Evolutionary conservation across 495 filamentous ascomycete genomes (phyloP).

Genomic region (Trichoderma orchidacearum): DNA sequence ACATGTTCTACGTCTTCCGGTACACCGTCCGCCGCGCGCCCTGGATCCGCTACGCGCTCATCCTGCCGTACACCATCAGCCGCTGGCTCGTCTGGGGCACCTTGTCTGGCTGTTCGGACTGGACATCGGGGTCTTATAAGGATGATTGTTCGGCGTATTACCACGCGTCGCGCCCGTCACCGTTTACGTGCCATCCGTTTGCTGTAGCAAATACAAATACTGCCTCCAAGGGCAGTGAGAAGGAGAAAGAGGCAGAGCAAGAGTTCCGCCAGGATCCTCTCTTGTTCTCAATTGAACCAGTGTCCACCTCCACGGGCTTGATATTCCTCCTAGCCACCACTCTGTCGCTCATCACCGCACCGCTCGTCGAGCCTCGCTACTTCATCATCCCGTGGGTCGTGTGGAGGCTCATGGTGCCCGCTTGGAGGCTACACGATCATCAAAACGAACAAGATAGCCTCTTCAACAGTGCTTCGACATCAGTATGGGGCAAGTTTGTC

Average conservation of each 20-base stretch:
- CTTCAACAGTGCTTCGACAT: background rate
- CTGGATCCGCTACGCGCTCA: constrained; percentile 51
- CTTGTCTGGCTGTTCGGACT: constrained; percentile 8
- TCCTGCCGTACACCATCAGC: constrained; percentile 38
- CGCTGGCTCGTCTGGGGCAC: constrained; percentile 48
- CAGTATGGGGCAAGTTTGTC: constrained; percentile 6
- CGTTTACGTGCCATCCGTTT: background rate
- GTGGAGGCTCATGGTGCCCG: constrained; percentile 71
- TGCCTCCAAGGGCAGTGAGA: background rate
- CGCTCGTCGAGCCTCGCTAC: constrained; percentile 88
- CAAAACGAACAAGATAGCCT: background rate
- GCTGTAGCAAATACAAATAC: background rate
- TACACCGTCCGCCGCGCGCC: constrained; percentile 56
- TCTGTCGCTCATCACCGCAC: constrained; percentile 71
- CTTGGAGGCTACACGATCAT: constrained; percentile 10
- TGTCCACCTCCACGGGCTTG: constrained; percentile 27
- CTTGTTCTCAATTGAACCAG: constrained; percentile 2
- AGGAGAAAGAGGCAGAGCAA: background rate
- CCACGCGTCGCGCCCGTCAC: background rate
- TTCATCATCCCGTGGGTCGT: constrained; percentile 92
- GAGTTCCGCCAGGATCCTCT: background rate
- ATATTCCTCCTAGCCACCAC: constrained; percentile 61
- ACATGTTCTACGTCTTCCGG: constrained; percentile 91
- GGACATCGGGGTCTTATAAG: background rate
- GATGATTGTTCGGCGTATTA: background rate